phyloP scores from a whole-genome alignment of 257 asterid genomes.

The Solanum okadae region DNA sequence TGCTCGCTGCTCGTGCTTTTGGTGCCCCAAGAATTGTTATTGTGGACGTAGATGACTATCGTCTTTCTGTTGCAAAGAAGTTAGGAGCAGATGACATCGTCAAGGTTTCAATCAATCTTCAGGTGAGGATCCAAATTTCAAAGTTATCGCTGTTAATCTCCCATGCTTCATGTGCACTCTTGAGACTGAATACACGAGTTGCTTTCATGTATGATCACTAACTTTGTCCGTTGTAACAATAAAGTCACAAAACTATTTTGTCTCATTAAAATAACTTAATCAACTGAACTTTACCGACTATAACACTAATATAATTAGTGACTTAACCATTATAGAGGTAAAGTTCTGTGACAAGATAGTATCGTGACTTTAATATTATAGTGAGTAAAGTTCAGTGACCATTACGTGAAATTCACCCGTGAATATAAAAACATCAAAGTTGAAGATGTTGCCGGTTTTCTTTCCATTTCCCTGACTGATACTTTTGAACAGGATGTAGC shows the following conservation, averaged over 20 bases:
- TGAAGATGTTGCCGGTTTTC: background rate
- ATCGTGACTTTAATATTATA: background rate
- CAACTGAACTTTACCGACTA: background rate
- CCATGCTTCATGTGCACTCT: background rate
- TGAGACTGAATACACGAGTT: background rate
- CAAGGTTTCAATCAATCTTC: constrained; percentile 48
- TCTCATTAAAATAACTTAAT: background rate
- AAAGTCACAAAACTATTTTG: background rate
- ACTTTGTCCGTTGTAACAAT: background rate
- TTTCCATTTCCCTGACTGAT: background rate
- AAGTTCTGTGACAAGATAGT: background rate
- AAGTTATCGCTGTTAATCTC: background rate
- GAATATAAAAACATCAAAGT: background rate
- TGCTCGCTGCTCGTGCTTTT: constrained; percentile 89
- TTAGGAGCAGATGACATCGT: constrained; percentile 73
- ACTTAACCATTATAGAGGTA: background rate
- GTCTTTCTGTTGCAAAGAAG: constrained; percentile 65
- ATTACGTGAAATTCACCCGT: background rate
- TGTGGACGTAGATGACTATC: constrained; percentile 68
- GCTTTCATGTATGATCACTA: background rate
- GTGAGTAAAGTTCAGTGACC: background rate
- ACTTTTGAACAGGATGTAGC: constrained; percentile 46
- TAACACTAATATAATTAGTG: background rate
- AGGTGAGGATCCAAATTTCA: constrained; percentile 24
- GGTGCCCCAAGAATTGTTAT: constrained; percentile 71